These are phyloP conservation scores for Podaxis carcinomalis DNA, from an alignment of 768 basidiomycete species.

Conservation along the genomic window DNA sequence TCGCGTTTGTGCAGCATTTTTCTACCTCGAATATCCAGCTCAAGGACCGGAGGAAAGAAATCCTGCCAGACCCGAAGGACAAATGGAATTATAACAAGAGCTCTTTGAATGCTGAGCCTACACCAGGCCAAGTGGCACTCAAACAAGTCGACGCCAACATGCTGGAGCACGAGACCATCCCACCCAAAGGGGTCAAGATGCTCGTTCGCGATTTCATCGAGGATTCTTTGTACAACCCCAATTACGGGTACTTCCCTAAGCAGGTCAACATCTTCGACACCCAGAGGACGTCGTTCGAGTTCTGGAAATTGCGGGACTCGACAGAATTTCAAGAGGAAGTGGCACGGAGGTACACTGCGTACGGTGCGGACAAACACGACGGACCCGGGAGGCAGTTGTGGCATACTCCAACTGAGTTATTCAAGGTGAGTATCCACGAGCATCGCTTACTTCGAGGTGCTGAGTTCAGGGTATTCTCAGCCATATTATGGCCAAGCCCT, in stretches of 20 bases:
- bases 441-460: not conserved
- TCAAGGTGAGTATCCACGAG: constrained; percentile 63
- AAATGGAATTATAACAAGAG: constrained; percentile 79
- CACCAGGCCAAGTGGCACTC: constrained; percentile 38
- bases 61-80: constrained; percentile 35
- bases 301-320: constrained; percentile 58
- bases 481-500: constrained; percentile 94
- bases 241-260: constrained; percentile 96
- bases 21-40: not conserved
- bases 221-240: constrained; percentile 92
- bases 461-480: constrained; percentile 36
- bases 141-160: constrained; percentile 66
- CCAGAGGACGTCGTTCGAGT: constrained; percentile 59
- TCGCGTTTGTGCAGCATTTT: not conserved
- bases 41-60: constrained; percentile 3
- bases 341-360: constrained; percentile 68
- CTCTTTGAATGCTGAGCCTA: constrained; percentile 50
- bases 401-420: constrained; percentile 98
- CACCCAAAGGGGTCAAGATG: constrained; percentile 86
- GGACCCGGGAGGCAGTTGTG: constrained; percentile 89
- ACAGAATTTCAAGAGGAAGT: constrained; percentile 80
- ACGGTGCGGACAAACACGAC: constrained; percentile 55
- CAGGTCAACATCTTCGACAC: constrained; percentile 87
- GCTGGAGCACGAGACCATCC: constrained; percentile 48
- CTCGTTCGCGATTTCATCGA: constrained; percentile 95